Evolutionary conservation across 2,329 filamentous ascomycete genomes (phyloP).

Genomic region (Lasiodiplodia citricola): DNA sequence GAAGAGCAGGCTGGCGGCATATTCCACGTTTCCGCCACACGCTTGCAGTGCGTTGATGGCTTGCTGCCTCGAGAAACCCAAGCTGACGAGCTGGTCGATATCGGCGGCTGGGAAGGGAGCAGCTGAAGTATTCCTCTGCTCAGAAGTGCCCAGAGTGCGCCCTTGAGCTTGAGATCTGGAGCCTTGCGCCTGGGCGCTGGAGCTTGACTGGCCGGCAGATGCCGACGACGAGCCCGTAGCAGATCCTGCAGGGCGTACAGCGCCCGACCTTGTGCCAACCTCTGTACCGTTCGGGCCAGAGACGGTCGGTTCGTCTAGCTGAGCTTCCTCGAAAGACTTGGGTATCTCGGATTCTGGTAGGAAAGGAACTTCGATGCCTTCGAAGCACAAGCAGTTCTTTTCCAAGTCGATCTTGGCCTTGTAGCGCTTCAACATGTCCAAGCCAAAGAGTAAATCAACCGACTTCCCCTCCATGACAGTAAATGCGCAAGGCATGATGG

Average conservation of each 20-base stretch:
- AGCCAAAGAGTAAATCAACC: conserved; percentile 87
- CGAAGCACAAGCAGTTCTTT: conserved; percentile 84
- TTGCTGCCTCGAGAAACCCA: conserved; percentile 78
- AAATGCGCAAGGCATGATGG: conserved; percentile 91
- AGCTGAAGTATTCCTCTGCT: conserved; percentile 29
- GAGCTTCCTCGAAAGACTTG: conserved; percentile 74
- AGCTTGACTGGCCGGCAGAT: conserved; percentile 21
- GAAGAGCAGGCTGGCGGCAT: conserved; percentile 82
- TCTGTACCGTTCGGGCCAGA: conserved; percentile 86
- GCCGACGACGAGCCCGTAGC: conserved; percentile 34
- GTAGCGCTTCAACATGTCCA: conserved; percentile 97
- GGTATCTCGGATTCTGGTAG: conserved; percentile 93
- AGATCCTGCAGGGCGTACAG: conserved; percentile 63
- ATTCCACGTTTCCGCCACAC: conserved; percentile 83
- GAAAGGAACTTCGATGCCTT: conserved; percentile 86
- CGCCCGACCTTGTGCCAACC: conserved; percentile 83
- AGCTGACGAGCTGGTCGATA: conserved; percentile 74
- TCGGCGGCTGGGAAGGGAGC: conserved; percentile 63
- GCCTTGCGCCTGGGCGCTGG: conserved; percentile 1
- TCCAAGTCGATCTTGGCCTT: conserved; percentile 90
- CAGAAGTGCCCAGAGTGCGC: conserved; percentile 36
- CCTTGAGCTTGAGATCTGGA: conserved; percentile 38
- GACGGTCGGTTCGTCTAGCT: conserved; percentile 80
- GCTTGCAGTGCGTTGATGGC: conserved; percentile 83
- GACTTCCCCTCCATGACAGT: conserved; percentile 99